These are phyloP conservation scores for Hyphopichia burtonii DNA, from an alignment of 1,139 yeast species.

Conservation along the genomic window DNA sequence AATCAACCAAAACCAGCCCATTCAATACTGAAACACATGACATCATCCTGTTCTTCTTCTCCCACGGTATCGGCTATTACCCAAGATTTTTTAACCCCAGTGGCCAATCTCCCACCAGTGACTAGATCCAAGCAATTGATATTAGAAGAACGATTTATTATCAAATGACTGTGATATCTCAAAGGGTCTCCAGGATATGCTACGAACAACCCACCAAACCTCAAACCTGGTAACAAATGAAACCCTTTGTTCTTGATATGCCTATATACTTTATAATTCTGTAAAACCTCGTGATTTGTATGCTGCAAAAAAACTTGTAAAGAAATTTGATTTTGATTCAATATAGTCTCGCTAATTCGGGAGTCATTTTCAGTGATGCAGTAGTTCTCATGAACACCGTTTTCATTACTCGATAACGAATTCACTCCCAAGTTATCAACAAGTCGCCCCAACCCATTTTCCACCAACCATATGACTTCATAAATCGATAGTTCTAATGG, in stretches of 20 bases:
- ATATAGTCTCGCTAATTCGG: not conserved
- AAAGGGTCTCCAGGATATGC: constrained; percentile 96
- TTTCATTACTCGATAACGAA: not conserved
- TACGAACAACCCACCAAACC: constrained; percentile 87
- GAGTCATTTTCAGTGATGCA: not conserved
- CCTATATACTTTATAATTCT: constrained; percentile 21
- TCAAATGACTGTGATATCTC: constrained; percentile 82
- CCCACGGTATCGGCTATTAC: constrained; percentile 49
- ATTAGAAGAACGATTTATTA: constrained; percentile 52
- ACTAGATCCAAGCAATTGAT: constrained; percentile 57
- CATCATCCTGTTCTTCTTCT: not conserved
- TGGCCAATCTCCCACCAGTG: constrained; percentile 86
- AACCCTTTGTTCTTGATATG: constrained; percentile 48
- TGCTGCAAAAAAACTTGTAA: not conserved
- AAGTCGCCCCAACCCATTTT: constrained; percentile 37
- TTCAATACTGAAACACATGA: constrained; percentile 53
- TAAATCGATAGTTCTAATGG: constrained; percentile 75
- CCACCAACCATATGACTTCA: constrained; percentile 69
- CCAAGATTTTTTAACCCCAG: constrained; percentile 89
- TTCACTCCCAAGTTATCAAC: constrained; percentile 27
- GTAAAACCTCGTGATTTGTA: constrained; percentile 3
- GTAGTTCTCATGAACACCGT: not conserved
- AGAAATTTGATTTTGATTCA: not conserved
- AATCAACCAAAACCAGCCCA: constrained; percentile 78
- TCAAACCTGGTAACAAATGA: constrained; percentile 75